These are phyloP conservation scores for Epichloe festucae DNA, from an alignment of 2,329 filamentous ascomycete genomes.

Conservation along the genomic window DNA sequence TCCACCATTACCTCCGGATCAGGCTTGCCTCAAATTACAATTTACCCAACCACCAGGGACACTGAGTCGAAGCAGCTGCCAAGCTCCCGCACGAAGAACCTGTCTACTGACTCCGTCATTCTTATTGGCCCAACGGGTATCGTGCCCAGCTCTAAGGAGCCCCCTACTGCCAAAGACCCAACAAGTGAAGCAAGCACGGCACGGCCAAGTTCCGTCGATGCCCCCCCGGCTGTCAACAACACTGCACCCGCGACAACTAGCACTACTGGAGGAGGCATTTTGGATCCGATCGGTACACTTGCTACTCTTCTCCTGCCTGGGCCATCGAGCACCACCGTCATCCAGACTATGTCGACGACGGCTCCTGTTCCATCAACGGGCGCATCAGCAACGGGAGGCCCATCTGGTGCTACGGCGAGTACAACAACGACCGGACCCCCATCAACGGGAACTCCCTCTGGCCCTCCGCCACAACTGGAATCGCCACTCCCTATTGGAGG, in stretches of 20 bases:
- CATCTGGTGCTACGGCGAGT: background rate
- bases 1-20: background rate
- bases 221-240: slow-evolving; percentile 1
- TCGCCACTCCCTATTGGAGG: background rate
- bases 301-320: slow-evolving; percentile 10
- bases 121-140: slow-evolving; percentile 18
- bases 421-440: background rate
- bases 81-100: background rate
- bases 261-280: slow-evolving; percentile 6
- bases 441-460: background rate
- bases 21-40: background rate
- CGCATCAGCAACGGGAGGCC: background rate
- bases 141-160: slow-evolving; percentile 3
- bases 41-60: background rate
- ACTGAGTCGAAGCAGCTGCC: background rate
- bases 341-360: background rate
- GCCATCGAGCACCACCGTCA: slow-evolving; percentile 6
- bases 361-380: background rate
- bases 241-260: background rate
- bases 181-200: background rate
- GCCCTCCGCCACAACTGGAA: background rate
- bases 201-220: background rate
- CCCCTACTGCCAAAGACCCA: background rate
- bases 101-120: slow-evolving; percentile 8
- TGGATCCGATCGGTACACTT: slow-evolving; percentile 13